These are phyloP conservation scores for Artemisia argyi DNA, from an alignment of 129 eudicot species.

Conservation along the genomic window DNA sequence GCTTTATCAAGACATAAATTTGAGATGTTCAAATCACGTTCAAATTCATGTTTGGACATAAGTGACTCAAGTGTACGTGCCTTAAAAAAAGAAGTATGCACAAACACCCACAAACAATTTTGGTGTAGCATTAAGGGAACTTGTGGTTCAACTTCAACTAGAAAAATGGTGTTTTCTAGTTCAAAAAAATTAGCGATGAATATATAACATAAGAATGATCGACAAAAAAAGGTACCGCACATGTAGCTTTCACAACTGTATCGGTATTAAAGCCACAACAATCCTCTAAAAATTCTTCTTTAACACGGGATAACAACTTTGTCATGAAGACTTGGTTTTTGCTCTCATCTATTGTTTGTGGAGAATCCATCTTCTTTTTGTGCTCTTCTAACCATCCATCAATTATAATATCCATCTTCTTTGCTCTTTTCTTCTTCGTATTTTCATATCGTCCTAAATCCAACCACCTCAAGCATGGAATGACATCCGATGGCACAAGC, in stretches of 20 bases:
- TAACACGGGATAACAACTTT: neutral
- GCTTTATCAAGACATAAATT: too few relatives aligned
- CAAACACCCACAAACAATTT: too few relatives aligned
- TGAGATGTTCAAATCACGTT: too few relatives aligned
- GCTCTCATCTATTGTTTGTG: neutral
- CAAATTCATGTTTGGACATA: too few relatives aligned
- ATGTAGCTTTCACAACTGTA: neutral
- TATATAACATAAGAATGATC: neutral
- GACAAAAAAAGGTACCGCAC: neutral
- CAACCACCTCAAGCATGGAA: neutral
- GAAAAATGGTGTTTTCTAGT: neutral
- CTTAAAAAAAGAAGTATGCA: too few relatives aligned
- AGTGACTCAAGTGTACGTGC: too few relatives aligned
- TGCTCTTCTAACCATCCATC: neutral
- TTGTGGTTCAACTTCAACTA: neutral
- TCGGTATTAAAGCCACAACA: neutral
- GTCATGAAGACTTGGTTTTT: neutral
- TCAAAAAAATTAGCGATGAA: neutral
- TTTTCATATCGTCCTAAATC: neutral
- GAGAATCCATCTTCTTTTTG: neutral
- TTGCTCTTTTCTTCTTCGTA: neutral
- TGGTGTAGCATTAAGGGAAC: too few relatives aligned
- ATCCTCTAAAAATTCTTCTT: neutral
- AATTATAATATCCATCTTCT: neutral
- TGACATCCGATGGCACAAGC: neutral